Conservation (phyloP, 139 green algal genomes). For the Auxenochlorella pyrenoidosa region DNA sequence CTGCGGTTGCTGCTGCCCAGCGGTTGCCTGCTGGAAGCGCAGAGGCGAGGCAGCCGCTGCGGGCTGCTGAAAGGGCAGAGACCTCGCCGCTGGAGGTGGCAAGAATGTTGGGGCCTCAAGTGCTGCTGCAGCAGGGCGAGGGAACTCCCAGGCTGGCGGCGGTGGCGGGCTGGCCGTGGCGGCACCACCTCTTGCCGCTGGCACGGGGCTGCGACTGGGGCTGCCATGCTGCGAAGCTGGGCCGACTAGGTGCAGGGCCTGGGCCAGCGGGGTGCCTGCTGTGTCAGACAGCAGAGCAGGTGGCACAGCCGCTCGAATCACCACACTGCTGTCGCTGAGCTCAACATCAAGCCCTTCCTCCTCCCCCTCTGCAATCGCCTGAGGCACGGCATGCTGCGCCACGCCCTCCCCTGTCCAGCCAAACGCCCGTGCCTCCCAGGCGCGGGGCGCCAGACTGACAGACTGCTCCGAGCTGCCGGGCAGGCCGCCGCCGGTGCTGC, state of each 20-base stretch:
- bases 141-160: neutral
- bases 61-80: neutral
- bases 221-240: neutral
- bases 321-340: conserved; percentile 15
- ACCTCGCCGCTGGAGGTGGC: neutral
- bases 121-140: neutral
- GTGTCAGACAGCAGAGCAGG: neutral
- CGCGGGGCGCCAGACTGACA: neutral
- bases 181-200: no score
- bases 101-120: neutral
- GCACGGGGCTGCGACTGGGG: neutral
- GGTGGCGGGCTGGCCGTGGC: neutral
- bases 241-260: neutral
- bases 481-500: neutral
- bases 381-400: neutral
- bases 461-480: neutral
- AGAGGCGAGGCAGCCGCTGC: neutral
- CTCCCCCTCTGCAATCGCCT: neutral
- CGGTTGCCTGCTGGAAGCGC: neutral
- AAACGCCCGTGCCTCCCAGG: neutral
- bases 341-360: neutral
- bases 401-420: neutral
- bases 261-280: neutral
- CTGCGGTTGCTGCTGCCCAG: neutral
- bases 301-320: neutral